Evolutionary conservation across 2,329 filamentous ascomycete genomes (phyloP).

Genomic region (Epichloe bromicola): DNA sequence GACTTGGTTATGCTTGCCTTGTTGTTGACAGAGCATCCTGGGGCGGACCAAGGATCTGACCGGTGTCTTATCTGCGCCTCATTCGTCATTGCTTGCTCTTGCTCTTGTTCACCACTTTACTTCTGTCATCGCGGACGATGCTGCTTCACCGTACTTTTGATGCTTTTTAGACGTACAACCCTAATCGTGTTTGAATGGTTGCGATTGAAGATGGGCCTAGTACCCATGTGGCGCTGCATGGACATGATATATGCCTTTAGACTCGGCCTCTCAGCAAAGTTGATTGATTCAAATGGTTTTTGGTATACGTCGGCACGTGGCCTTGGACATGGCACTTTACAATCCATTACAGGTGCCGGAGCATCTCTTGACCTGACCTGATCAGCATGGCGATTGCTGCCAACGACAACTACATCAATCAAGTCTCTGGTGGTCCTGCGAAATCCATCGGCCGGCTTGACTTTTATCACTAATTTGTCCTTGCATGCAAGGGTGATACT

Average conservation of each 20-base stretch:
- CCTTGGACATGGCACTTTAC: background rate
- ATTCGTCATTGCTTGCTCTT: background rate
- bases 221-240: background rate
- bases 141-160: background rate
- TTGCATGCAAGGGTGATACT: background rate
- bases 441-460: too few species aligned
- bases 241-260: background rate
- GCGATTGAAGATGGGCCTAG: background rate
- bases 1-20: slow-evolving; percentile 1
- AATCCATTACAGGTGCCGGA: background rate
- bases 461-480: background rate
- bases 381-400: background rate
- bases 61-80: background rate
- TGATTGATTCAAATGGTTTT: background rate
- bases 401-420: too few species aligned
- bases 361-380: background rate
- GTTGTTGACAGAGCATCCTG: background rate
- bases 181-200: background rate
- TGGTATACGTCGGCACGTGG: background rate
- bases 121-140: background rate
- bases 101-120: background rate
- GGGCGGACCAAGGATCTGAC: background rate
- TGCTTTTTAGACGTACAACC: background rate
- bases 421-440: background rate
- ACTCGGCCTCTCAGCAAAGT: background rate